Evolutionary conservation across 441 rosid genomes (phyloP), one percentile per base, ranked within the genome.

Genomic region (Pelargonium cotyledonis): DNA sequence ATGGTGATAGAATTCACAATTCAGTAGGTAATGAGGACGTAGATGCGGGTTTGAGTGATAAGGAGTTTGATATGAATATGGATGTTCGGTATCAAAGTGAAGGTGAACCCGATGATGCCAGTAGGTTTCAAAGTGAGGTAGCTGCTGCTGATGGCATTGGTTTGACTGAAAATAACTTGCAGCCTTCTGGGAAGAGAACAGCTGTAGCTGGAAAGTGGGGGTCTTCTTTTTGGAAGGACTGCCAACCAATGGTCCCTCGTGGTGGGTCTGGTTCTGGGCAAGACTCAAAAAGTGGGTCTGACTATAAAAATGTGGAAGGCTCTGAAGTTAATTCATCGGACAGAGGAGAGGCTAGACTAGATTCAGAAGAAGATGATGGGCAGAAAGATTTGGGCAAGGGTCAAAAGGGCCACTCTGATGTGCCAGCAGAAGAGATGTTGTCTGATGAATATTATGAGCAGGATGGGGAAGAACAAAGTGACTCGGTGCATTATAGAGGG

Each of bases 381-480:
- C 83, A 80, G 65, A 84, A 83, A 69, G 86, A 70, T 71, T 72
- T 44, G 58, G 71, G 70, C 68, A 88, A 77, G 86, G 85, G 79
- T 66, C 89, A 82, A 75, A 85, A 82, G 77, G 89, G 78, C 51
- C 90, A 84, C 64, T 75, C 88, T 78, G 98, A 95, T 76, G 92
- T 92, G 31, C 98, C 96, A 60, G 95, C 95, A 11, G 98, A 92
- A 73, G 99, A 95, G 78, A 95, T 95, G 99, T 78, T 90, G 82
- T 95, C 99, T 69, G 99, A 95, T 84, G 99, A 95, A 78, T 95
- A 95, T 79, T 95, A 95, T 69, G 99, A 95, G 84, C 99, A 92
- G 80, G 99, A 89, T 82, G 98, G 96, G 73, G 98, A 92, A 80
- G 90, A 89, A 71, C 98, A 87, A 75, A 86, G 92, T 66, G 97